Percentiles rank a stretch among this genome's conserved stretches.
Conservation (phyloP, 2,329 filamentous ascomycete species). For the Chaetomium globosum region DNA sequence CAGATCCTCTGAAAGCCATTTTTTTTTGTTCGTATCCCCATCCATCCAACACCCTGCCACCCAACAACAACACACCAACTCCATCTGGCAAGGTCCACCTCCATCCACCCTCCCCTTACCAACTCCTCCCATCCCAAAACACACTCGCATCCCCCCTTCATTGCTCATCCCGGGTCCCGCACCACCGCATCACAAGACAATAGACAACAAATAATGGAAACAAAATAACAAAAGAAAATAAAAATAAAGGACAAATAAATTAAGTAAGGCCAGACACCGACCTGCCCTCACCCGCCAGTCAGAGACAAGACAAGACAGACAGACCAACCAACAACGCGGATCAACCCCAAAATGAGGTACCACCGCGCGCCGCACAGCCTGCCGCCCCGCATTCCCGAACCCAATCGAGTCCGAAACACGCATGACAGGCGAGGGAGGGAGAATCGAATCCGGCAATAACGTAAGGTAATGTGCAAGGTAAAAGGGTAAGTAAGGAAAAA, state of each 20-base stretch:
- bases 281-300: not conserved
- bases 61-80: not conserved
- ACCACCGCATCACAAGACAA: conserved; percentile 3
- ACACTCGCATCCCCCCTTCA: conserved; percentile 3
- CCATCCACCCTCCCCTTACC: not conserved
- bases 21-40: not conserved
- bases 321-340: not conserved
- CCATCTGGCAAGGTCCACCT: not conserved
- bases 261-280: conserved; percentile 21
- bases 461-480: not conserved
- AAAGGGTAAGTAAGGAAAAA: not conserved
- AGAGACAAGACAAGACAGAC: not conserved
- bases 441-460: not conserved
- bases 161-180: not conserved
- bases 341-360: too few relatives aligned
- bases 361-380: not conserved
- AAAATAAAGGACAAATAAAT: conserved; percentile 16
- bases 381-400: conserved; percentile 8
- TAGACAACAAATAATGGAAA: not conserved
- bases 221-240: not conserved
- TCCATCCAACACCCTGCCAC: not conserved
- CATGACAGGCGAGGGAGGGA: not conserved
- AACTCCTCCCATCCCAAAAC: not conserved
- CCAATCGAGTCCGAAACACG: conserved; percentile 1
- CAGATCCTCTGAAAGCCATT: conserved; percentile 22